phyloP scores from a whole-genome alignment of 2,329 filamentous ascomycete genomes.

The Diplodia sapinea region DNA sequence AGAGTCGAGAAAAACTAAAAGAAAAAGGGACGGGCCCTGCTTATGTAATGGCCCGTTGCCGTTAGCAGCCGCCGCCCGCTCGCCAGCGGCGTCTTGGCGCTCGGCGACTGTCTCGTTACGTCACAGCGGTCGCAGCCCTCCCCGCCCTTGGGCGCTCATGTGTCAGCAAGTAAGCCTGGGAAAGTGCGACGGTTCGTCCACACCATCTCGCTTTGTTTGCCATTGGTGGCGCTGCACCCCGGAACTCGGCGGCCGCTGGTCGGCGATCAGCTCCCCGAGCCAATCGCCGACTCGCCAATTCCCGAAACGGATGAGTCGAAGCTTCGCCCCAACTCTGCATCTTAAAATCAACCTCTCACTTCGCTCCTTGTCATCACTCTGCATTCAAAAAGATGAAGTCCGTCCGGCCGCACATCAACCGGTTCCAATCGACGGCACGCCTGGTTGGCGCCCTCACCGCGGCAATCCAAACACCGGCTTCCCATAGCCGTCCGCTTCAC shows the following conservation, averaged over 20 bases:
- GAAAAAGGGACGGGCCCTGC: neutral
- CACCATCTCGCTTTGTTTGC: too few species aligned
- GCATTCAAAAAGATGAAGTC: neutral
- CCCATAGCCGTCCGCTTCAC: neutral
- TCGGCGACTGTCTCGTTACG: neutral
- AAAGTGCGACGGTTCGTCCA: too few species aligned
- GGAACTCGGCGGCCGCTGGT: too few species aligned
- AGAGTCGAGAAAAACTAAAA: neutral
- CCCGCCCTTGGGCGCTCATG: neutral
- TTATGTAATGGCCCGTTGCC: neutral
- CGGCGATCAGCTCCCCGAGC: too few species aligned
- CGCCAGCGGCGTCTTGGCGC: neutral
- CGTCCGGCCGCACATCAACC: neutral
- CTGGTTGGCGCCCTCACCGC: neutral
- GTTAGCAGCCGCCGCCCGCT: neutral
- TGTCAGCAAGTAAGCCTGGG: neutral
- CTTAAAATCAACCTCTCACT: neutral
- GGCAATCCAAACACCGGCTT: neutral
- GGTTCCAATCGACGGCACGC: neutral
- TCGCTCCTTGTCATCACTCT: neutral
- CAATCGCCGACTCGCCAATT: too few species aligned
- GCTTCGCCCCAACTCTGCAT: neutral
- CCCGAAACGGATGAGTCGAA: neutral
- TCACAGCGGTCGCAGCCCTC: neutral
- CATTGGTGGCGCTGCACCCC: too few species aligned